Evolutionary conservation across 495 filamentous ascomycete genomes (phyloP).

Genomic region (Lasiosphaeriaceae sp.): DNA sequence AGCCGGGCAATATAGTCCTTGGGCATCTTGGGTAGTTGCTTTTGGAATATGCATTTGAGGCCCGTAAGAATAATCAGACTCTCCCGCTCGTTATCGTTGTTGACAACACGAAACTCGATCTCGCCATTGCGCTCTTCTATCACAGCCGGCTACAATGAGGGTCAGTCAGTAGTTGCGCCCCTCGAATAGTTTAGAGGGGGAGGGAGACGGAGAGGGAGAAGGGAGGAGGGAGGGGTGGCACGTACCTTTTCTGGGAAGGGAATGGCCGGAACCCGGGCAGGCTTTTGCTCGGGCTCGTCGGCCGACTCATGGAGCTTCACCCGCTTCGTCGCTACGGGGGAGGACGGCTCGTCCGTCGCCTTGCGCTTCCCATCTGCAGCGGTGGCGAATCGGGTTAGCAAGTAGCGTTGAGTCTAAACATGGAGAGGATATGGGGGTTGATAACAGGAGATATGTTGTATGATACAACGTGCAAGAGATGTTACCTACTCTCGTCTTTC

Average conservation of each 20-base stretch:
- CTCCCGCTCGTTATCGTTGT: slow-evolving; percentile 86
- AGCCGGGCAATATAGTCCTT: slow-evolving; percentile 97
- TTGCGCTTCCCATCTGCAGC: slow-evolving; percentile 67
- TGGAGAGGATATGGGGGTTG: neutral
- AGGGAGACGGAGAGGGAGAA: neutral
- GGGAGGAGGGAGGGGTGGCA: slow-evolving; percentile 8
- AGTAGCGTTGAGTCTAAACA: neutral
- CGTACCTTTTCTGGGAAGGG: slow-evolving; percentile 80
- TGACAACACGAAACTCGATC: slow-evolving; percentile 96
- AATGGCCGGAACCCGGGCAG: slow-evolving; percentile 53
- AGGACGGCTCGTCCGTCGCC: slow-evolving; percentile 65
- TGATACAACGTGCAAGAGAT: neutral
- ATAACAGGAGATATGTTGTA: too few species aligned
- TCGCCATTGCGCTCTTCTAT: slow-evolving; percentile 92
- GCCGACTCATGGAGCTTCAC: slow-evolving; percentile 54
- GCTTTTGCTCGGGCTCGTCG: slow-evolving; percentile 39
- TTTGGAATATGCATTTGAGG: slow-evolving; percentile 97
- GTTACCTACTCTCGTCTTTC: slow-evolving; percentile 46
- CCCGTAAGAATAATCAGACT: slow-evolving; percentile 93
- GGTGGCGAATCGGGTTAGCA: neutral
- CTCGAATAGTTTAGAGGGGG: slow-evolving; percentile 4
- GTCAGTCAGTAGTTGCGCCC: neutral
- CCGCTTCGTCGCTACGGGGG: slow-evolving; percentile 60
- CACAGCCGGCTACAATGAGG: slow-evolving; percentile 66
- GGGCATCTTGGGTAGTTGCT: slow-evolving; percentile 97